Base-by-base conservation (phyloP, 176 grass and related monocot species). In the Ensete ventricosum region DNA sequence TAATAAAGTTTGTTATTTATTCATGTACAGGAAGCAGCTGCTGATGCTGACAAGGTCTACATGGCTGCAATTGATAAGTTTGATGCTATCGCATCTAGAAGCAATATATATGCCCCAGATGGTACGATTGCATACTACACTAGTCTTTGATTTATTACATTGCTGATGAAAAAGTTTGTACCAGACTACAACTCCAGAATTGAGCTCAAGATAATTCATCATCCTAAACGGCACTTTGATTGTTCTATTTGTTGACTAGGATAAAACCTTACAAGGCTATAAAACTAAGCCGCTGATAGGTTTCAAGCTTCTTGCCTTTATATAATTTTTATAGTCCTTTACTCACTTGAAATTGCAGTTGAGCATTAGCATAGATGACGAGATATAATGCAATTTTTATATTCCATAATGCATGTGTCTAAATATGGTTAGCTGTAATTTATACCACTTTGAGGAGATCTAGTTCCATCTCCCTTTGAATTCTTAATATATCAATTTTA, bases 51-150 rank as follows among this genome's bases (percentile, higher is more conserved):
- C 34, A 89, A 73, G 64, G 82, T 97, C 26, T 97, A 97, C 80
- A 68, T 93, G 67, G 88, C 94, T 22, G 94, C 94, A 71, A 93
- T 97, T 11, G 94, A 93, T 64, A 97, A 97, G 79, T 97, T 97
- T 60, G 90, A 97, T 64, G 88, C 90, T 69, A 93, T 97, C 81
- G 64, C 89, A 77, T 88, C 94, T 16, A 90, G 67, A 79, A 87
- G 82, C 79, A 93, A 89, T 80, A 73, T 86, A 51, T 93, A 85
- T 23, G 90, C 86, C 5, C 90, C 94, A 76, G 85, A 90, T 85
- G 94, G 94, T 97, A 80, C 20, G 49, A 22, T n/a, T 12, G 62
- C 9, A 14, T 21, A 78, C 14, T 78, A 3, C 8, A 67, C 29
- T 60, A 24, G 20, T 19, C 26, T 17, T 27, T 11, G 26, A 20